Conservation (phyloP, 2,329 filamentous ascomycete genomes). For the Aspergillus latus region DNA sequence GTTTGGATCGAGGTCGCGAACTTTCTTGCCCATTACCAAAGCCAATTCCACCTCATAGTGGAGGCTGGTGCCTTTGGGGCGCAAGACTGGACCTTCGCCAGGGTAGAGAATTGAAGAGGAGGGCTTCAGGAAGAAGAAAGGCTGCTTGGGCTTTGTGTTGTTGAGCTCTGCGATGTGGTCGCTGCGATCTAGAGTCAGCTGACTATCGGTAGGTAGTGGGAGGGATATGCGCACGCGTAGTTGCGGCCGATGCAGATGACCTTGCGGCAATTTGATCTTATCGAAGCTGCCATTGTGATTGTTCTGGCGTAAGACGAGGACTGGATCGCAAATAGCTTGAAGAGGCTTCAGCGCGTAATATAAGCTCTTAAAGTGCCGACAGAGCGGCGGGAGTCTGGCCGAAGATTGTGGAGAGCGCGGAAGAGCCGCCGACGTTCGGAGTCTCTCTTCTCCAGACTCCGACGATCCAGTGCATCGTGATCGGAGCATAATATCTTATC, state of each 20-base stretch:
- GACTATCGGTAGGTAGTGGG: background rate
- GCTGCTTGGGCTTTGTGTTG: constrained; percentile 83
- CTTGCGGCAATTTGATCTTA: constrained; percentile 62
- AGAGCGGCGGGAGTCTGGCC: constrained; percentile 20
- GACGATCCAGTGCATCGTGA: background rate
- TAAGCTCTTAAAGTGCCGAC: background rate
- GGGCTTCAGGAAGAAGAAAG: constrained; percentile 99
- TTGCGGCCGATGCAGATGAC: constrained; percentile 93
- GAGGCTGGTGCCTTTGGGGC: constrained; percentile 77
- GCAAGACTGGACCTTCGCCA: constrained; percentile 73
- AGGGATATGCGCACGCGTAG: constrained; percentile 70
- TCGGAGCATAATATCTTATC: background rate
- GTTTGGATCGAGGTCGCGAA: constrained; percentile 72
- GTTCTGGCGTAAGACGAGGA: background rate
- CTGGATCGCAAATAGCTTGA: background rate
- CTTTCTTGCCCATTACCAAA: constrained; percentile 77
- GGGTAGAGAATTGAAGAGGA: constrained; percentile 80
- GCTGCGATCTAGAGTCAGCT: constrained; percentile 46
- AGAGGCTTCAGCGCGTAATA: background rate
- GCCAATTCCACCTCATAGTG: constrained; percentile 97
- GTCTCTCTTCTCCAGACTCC: constrained; percentile 1
- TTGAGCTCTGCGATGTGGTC: constrained; percentile 94
- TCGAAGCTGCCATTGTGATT: constrained; percentile 40
- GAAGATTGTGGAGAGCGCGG: constrained; percentile 28
- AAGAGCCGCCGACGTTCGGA: constrained; percentile 24